Evolutionary conservation across 306 rosid species (phyloP).

Genomic region (Astragalus glycyphyllos): DNA sequence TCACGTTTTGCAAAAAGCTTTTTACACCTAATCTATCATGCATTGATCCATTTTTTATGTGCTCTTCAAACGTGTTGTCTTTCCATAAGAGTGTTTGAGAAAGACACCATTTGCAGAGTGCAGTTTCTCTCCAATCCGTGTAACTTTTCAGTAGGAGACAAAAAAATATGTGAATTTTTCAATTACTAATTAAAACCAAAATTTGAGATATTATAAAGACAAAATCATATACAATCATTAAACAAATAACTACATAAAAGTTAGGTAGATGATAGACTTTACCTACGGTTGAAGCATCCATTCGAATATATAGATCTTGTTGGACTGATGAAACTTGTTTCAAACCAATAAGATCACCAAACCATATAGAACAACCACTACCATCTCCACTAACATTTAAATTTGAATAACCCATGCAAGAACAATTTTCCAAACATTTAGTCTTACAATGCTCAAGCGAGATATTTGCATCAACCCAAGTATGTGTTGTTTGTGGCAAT

Average conservation of each 20-base stretch:
- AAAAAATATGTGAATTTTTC: no score
- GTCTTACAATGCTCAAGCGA: slow-evolving; percentile 18
- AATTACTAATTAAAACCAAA: background rate
- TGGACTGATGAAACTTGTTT: background rate
- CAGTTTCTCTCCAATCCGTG: no score
- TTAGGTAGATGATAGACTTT: background rate
- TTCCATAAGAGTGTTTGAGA: no score
- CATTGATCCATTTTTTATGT: no score
- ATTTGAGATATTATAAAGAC: background rate
- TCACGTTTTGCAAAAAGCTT: no score
- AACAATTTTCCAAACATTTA: slow-evolving; percentile 25
- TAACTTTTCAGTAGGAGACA: no score
- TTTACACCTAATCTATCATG: no score
- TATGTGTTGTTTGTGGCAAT: slow-evolving; percentile 34
- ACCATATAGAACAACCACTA: slow-evolving; percentile 35
- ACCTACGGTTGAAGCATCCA: background rate
- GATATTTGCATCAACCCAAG: slow-evolving; percentile 29
- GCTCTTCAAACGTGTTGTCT: no score
- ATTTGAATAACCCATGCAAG: slow-evolving; percentile 31
- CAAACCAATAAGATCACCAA: slow-evolving; percentile 26
- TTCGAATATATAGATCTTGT: slow-evolving; percentile 33
- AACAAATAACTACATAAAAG: background rate
- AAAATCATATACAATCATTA: no score
- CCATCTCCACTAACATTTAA: background rate
- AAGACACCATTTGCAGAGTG: no score